These are phyloP conservation scores for Auriculariales sp. DNA, from an alignment of 768 basidiomycete genomes.

Conservation along the genomic window DNA sequence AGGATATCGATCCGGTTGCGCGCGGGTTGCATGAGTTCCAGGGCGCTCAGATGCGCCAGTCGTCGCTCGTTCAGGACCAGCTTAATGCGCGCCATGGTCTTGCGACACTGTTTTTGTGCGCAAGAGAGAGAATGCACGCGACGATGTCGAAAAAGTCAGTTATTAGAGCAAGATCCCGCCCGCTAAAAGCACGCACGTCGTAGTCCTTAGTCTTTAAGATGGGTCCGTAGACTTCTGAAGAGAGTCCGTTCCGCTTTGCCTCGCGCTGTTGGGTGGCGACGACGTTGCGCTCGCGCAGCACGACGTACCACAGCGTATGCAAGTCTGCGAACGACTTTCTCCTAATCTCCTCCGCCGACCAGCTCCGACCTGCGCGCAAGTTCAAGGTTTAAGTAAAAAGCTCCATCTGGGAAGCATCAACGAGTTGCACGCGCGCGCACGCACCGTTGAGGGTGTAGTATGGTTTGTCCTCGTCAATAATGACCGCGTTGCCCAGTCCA, in stretches of 20 bases:
- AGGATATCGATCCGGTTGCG: no score
- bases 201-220: slow-evolving; percentile 3
- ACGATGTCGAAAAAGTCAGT: neutral
- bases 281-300: slow-evolving; percentile 78
- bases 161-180: neutral
- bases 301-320: slow-evolving; percentile 89
- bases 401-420: no score
- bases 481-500: neutral
- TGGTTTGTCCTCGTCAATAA: neutral
- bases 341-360: slow-evolving; percentile 76
- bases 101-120: slow-evolving; percentile 54
- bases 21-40: slow-evolving; percentile 8
- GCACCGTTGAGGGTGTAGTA: neutral
- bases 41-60: slow-evolving; percentile 64
- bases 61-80: slow-evolving; percentile 82
- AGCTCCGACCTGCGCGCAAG: slow-evolving; percentile 52
- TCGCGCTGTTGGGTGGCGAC: slow-evolving; percentile 69
- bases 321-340: slow-evolving; percentile 86
- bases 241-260: no score
- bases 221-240: no score
- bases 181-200: slow-evolving; percentile 3
- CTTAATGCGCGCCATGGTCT: slow-evolving; percentile 96
- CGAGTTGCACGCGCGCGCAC: no score
- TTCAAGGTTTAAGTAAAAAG: no score
- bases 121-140: no score